Base-by-base conservation (phyloP, 2,329 filamentous ascomycete genomes). In the Tolypocladium tropicale region DNA sequence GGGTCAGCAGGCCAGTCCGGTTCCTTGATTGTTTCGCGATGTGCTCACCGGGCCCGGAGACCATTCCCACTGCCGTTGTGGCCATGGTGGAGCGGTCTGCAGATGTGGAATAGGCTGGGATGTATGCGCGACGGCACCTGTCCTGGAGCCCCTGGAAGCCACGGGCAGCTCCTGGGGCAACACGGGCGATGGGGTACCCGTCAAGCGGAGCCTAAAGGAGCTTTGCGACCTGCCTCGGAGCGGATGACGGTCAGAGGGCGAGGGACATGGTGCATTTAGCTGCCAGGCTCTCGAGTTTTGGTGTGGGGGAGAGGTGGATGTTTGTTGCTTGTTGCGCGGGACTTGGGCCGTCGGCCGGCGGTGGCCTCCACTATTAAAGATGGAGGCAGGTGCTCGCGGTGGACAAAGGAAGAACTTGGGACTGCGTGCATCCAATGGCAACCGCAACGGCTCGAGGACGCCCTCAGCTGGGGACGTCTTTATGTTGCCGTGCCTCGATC, bases 1-100 rank as follows among this genome's bases (percentile, higher is more conserved):
- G 21, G 36, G 43, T 56, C 14, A 56, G 55, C 33, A 25, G 36
- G 36, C 36, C 34, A 30, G 32, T 23, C 33, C 34, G 21, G 32
- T 23, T 33, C 33, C 14, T 37, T 7, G 6, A 39, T 30, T 6
- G 16, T 21, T 14, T 21, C 49, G 36, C 46, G 6, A 12, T 14
- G 10, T 12, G 67, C 76, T 67, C 59, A 76, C 77, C 74, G 60
- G 71, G 64, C 37, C 77, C 78, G 33, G 70, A 72, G 50, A 71
- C 67, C 54, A 64, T 65, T 55, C 69, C 70, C 46, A 66, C 58
- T 43, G 51, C 37, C 28, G 54, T 55, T 33, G 60, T 57, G 57
- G 67, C 61, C 62, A 64, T 69, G 46, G 53, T 54, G 18, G 56
- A 21, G 46, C 14, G 28, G 46, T 12, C 28, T 25, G 46, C 46